phyloP scores from a whole-genome alignment of 768 basidiomycete species.

The Pisolithus sp. region DNA sequence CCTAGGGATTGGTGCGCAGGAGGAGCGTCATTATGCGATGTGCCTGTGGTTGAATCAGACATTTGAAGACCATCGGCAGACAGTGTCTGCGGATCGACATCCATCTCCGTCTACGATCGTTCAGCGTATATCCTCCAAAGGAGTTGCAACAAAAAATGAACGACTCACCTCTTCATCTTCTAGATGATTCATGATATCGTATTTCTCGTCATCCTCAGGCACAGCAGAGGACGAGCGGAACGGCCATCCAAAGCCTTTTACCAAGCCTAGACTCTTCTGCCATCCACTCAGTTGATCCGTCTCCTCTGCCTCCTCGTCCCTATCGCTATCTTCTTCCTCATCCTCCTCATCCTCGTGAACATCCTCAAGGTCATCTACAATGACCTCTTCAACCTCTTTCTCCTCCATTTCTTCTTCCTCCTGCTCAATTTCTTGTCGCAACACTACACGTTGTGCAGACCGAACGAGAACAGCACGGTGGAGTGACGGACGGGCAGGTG shows the following conservation, averaged over 20 bases:
- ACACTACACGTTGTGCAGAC: slow-evolving; percentile 56
- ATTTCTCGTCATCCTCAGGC: slow-evolving; percentile 9
- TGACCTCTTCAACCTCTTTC: slow-evolving; percentile 44
- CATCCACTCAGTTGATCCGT: slow-evolving; percentile 16
- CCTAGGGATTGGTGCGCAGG: slow-evolving; percentile 19
- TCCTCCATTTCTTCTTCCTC: slow-evolving; percentile 46
- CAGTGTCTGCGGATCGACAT: background rate
- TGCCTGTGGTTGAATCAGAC: background rate
- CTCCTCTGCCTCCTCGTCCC: slow-evolving; percentile 4
- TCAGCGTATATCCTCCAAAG: too few species aligned
- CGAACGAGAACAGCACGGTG: slow-evolving; percentile 68
- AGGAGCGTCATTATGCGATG: background rate
- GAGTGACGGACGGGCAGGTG: slow-evolving; percentile 39
- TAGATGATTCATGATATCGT: too few species aligned
- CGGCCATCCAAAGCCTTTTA: slow-evolving; percentile 26
- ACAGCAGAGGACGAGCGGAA: slow-evolving; percentile 23
- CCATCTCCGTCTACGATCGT: background rate
- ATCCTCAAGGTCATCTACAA: slow-evolving; percentile 29
- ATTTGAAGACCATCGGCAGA: background rate
- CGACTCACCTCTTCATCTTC: slow-evolving; percentile 20
- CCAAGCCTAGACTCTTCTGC: slow-evolving; percentile 29
- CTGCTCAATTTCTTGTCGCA: slow-evolving; percentile 44
- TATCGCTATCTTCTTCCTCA: slow-evolving; percentile 7
- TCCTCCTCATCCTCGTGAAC: slow-evolving; percentile 21
- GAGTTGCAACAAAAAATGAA: too few species aligned